Conservation (phyloP, 257 asterid species). For the Rhazya stricta region DNA sequence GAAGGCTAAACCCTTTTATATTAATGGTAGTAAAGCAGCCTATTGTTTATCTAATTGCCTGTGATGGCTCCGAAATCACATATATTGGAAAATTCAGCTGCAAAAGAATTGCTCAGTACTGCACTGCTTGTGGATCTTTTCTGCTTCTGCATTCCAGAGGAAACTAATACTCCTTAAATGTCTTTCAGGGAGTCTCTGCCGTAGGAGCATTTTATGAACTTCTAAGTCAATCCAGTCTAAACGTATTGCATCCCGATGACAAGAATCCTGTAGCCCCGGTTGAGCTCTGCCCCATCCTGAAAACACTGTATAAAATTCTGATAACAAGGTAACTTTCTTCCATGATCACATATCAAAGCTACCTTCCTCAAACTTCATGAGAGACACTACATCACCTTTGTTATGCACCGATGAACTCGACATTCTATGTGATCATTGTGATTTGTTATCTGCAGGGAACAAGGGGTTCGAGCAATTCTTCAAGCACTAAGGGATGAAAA, state of each 20-base stretch:
- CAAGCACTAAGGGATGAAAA: slow-evolving; percentile 78
- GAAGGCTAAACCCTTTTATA: neutral
- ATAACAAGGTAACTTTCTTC: slow-evolving; percentile 44
- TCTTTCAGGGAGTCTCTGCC: slow-evolving; percentile 81
- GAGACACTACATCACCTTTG: neutral
- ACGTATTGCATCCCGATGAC: slow-evolving; percentile 60
- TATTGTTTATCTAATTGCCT: neutral
- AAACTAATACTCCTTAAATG: neutral
- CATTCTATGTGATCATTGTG: neutral
- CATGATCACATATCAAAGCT: neutral
- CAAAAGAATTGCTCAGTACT: slow-evolving; percentile 4
- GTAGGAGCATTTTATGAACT: slow-evolving; percentile 83
- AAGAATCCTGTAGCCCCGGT: slow-evolving; percentile 80
- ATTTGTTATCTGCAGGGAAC: slow-evolving; percentile 45
- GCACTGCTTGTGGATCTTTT: neutral
- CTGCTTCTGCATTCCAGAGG: neutral
- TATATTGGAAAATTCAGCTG: neutral
- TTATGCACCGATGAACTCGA: neutral
- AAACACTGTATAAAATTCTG: slow-evolving; percentile 64
- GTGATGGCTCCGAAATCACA: neutral
- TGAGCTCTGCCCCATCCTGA: slow-evolving; percentile 79
- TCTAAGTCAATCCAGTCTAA: slow-evolving; percentile 67
- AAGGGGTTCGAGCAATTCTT: slow-evolving; percentile 56
- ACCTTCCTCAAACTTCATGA: neutral
- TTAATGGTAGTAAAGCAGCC: neutral